Conservation (phyloP, 768 basidiomycete genomes). For the Psilocybe sp. region DNA sequence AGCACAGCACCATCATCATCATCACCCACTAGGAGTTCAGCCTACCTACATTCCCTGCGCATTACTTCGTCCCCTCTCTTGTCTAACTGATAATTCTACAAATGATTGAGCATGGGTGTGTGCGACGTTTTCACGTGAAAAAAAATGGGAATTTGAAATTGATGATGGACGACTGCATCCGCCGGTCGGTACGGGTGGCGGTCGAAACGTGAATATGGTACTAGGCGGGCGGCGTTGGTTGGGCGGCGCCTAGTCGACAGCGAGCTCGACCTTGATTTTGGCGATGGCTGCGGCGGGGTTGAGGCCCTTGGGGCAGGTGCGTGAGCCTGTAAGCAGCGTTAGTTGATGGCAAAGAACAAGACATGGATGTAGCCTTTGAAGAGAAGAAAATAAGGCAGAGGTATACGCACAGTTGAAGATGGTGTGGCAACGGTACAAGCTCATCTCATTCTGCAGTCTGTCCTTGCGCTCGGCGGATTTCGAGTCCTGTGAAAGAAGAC, state of each 20-base stretch:
- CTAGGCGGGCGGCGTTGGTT: too few relatives aligned
- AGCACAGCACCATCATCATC: too few relatives aligned
- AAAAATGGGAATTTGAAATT: too few relatives aligned
- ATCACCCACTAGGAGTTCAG: too few relatives aligned
- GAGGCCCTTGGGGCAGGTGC: conserved; percentile 96
- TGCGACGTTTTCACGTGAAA: too few relatives aligned
- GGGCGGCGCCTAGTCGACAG: conserved; percentile 62
- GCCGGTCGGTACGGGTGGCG: too few relatives aligned
- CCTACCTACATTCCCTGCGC: too few relatives aligned
- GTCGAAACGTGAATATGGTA: neutral
- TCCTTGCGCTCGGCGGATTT: conserved; percentile 81
- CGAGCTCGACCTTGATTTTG: conserved; percentile 89
- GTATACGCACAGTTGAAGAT: conserved; percentile 85
- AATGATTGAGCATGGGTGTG: too few relatives aligned
- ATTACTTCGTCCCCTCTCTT: too few relatives aligned
- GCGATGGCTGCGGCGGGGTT: conserved; percentile 92
- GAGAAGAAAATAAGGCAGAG: neutral
- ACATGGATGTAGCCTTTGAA: too few relatives aligned
- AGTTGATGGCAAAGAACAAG: conserved; percentile 1
- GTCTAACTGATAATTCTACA: too few relatives aligned
- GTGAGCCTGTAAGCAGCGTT: conserved; percentile 63
- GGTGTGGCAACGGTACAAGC: conserved; percentile 96
- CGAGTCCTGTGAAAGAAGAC: conserved; percentile 52
- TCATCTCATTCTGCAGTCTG: conserved; percentile 92
- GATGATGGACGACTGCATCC: too few relatives aligned